A percentile compares a stretch with the other conserved stretches of the same genome.
Evolutionary conservation across 306 rosid genomes (phyloP).

Genomic region (Oxytropis ochrocephala): DNA sequence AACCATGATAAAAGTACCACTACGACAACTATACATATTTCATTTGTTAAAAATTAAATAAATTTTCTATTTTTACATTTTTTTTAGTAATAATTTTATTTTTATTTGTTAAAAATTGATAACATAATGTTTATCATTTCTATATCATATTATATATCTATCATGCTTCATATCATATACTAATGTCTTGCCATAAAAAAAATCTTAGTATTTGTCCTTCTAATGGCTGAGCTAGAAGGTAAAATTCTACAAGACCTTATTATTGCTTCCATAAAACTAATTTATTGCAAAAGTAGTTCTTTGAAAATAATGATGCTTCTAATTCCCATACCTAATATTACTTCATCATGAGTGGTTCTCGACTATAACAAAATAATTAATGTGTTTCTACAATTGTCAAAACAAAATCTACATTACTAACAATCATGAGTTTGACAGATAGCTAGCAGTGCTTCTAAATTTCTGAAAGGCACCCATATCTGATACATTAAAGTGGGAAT

Average conservation of each 20-base stretch:
- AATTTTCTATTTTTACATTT: no score
- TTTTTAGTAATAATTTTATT: no score
- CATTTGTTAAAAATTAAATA: no score
- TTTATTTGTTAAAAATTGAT: no score
- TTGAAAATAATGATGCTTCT: neutral
- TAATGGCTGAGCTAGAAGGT: neutral
- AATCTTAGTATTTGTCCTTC: neutral
- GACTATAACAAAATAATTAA: neutral
- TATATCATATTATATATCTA: no score
- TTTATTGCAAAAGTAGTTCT: neutral
- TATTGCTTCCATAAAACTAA: no score
- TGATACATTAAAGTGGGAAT: neutral
- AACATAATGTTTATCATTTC: no score
- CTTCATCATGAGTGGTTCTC: neutral
- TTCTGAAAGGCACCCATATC: neutral
- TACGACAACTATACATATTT: no score
- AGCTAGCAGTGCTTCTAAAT: neutral
- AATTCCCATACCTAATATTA: neutral
- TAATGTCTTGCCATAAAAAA: no score
- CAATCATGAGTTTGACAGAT: neutral
- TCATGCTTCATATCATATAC: no score
- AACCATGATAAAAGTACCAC: no score
- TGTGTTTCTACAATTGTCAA: neutral
- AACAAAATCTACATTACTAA: neutral
- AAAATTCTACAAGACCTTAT: neutral